Evolutionary conservation across 805 yeast species (phyloP), one percentile per base, ranked within the genome.

Genomic region (Metschnikowia similis): DNA sequence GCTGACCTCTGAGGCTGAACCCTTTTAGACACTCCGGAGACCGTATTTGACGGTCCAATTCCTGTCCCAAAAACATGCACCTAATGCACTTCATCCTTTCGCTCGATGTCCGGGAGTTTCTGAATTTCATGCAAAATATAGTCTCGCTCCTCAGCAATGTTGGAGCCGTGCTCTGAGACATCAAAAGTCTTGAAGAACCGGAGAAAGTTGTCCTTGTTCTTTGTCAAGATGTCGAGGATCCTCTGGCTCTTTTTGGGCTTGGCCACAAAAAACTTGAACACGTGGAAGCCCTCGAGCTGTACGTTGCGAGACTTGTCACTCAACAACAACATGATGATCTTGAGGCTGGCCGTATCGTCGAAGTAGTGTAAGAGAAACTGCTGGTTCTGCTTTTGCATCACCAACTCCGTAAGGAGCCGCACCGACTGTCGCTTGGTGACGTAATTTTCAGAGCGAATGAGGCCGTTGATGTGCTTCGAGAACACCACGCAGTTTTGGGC

Each of bases 261-360:
- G 4, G 97, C 98, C n/a, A 90, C 90, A 67, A 94, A 89, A 36
- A 91, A 87, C 69, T 92, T 94, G 72, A 94, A 92, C 35, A 92
- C 85, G 56, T 94, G 91, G 63, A 94, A 94, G 4, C 96, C 90
- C 66, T 94, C 98, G 48, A 82, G 68, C 64, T 91, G 97, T 51
- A 94, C 77, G 66, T 91, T 91, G 62, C 86, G 87, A 55, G 95
- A 89, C 67, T 86, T 87, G 66, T 92, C 97, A 51, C 94, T 84
- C 55, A 94, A 71, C 53, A 90, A 68, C 35, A 85, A 77, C 99
- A 94, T 94, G 28, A 89, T 80, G 48, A 90, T 69, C 66, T 92
- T 94, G 61, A 94, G 72, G 64, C 90, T 90, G 47, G 85, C 89
- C 1, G 94, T 83, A 47, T 85, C 84, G 59, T 83, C 85, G 53